These are phyloP conservation scores for Lepiota brunneoincarnata DNA, from an alignment of 768 basidiomycete genomes.

Conservation along the genomic window DNA sequence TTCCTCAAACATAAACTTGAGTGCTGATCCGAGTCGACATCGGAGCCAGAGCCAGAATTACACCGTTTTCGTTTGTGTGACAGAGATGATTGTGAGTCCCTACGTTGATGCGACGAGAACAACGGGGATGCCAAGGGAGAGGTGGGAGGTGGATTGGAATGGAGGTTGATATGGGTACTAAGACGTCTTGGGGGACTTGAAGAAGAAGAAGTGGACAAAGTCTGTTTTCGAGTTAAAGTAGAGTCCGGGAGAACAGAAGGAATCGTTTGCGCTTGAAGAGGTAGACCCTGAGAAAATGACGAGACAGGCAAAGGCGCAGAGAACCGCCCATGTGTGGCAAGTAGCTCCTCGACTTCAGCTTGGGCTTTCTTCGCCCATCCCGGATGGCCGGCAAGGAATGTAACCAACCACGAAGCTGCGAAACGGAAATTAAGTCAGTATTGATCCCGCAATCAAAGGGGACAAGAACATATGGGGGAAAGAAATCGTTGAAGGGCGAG, in stretches of 20 bases:
- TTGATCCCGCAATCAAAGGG: not conserved
- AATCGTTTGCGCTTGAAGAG: not conserved
- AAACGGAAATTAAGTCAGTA: constrained; percentile 2
- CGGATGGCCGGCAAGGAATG: constrained; percentile 64
- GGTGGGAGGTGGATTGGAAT: not conserved
- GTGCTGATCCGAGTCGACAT: not conserved
- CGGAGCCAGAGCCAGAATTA: constrained; percentile 9
- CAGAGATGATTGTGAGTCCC: not conserved
- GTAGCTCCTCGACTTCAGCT: constrained; percentile 55
- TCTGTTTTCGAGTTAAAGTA: no score
- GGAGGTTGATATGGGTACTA: not conserved
- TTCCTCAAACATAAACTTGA: no score
- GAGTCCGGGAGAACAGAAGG: no score
- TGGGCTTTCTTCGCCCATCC: constrained; percentile 65
- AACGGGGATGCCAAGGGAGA: not conserved
- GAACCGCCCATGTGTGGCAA: constrained; percentile 32
- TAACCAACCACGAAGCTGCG: constrained; percentile 70
- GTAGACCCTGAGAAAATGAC: not conserved
- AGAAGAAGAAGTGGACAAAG: no score
- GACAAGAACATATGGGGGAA: not conserved
- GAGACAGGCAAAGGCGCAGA: not conserved
- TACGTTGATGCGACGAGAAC: not conserved
- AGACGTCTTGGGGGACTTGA: not conserved
- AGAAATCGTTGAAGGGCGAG: not conserved
- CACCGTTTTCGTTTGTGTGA: constrained; percentile 12